Conservation (phyloP, 2,329 filamentous ascomycete genomes). For the Hymenoscyphus albidus region DNA sequence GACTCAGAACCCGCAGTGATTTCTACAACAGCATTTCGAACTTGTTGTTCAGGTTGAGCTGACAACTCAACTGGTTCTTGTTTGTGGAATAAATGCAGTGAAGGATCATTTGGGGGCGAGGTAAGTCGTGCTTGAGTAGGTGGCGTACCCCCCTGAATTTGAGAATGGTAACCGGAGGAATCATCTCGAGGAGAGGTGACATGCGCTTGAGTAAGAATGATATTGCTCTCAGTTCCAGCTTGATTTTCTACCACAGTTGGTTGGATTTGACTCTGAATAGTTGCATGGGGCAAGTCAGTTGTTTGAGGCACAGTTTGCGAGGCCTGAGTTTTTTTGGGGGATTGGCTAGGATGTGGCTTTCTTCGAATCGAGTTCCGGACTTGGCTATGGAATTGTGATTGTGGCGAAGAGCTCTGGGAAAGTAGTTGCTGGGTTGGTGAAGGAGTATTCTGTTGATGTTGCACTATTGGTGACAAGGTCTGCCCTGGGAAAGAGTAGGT, state of each 20-base stretch:
- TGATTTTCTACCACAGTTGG: not conserved
- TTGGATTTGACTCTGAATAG: not conserved
- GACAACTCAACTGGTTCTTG: not conserved
- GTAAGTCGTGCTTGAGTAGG: not conserved
- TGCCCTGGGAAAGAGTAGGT: not conserved
- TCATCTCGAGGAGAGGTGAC: not conserved
- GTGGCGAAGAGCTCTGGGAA: not conserved
- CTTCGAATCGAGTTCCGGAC: slow-evolving; percentile 7
- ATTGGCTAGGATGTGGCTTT: slow-evolving; percentile 7
- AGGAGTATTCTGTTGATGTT: not conserved
- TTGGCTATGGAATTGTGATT: slow-evolving; percentile 7
- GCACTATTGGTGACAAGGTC: not conserved
- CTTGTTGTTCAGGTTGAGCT: not conserved
- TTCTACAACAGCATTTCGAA: not conserved
- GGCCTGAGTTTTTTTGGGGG: not conserved
- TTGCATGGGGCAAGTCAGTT: not conserved
- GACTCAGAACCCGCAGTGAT: not conserved
- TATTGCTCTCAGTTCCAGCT: not conserved
- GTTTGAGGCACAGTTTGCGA: not conserved
- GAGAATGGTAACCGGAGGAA: not conserved
- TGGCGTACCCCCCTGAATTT: not conserved
- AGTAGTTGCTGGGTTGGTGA: not conserved
- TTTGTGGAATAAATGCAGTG: not conserved
- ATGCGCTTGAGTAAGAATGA: not conserved
- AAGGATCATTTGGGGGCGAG: slow-evolving; percentile 3